phyloP scores from a whole-genome alignment of 2,329 filamentous ascomycete species.

The Fusarium sp. region DNA sequence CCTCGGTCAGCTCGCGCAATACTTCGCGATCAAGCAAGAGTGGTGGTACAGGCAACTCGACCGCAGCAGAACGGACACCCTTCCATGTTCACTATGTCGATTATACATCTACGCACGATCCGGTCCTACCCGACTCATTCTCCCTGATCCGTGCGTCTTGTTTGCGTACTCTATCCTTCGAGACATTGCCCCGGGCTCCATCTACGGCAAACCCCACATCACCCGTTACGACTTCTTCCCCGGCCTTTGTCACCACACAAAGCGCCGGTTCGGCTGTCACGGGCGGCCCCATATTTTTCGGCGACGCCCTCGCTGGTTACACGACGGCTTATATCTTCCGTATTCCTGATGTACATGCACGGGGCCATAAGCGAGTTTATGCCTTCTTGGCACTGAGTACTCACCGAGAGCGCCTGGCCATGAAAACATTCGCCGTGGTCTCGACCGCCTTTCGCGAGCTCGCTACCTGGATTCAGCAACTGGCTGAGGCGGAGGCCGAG shows the following conservation, averaged over 20 bases:
- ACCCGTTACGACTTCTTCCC: conserved; percentile 55
- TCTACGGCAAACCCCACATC: conserved; percentile 57
- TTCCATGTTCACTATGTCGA: conserved; percentile 75
- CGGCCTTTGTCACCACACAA: conserved; percentile 68
- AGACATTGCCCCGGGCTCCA: conserved; percentile 72
- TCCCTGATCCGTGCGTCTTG: conserved; percentile 76
- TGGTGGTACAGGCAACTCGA: conserved; percentile 61
- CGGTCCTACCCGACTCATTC: conserved; percentile 71
- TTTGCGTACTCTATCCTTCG: conserved; percentile 74
- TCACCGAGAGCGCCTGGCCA: conserved; percentile 73
- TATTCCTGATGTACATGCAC: conserved; percentile 75
- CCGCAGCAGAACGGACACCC: conserved; percentile 58
- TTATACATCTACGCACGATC: conserved; percentile 77
- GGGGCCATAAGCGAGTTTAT: conserved; percentile 77
- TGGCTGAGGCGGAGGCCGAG: conserved; percentile 74
- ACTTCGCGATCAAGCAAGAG: conserved; percentile 67
- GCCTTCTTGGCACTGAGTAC: conserved; percentile 75
- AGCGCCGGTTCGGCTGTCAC: conserved; percentile 67
- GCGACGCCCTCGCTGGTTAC: conserved; percentile 73
- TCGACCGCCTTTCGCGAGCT: conserved; percentile 73
- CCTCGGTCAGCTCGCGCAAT: conserved; percentile 59
- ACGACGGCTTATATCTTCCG: conserved; percentile 79
- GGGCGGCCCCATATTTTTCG: conserved; percentile 77
- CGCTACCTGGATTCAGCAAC: conserved; percentile 73
- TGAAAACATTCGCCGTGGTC: conserved; percentile 75